Evolutionary conservation across 495 filamentous ascomycete genomes (phyloP).

Genomic region (Lasiosphaeria hispida): DNA sequence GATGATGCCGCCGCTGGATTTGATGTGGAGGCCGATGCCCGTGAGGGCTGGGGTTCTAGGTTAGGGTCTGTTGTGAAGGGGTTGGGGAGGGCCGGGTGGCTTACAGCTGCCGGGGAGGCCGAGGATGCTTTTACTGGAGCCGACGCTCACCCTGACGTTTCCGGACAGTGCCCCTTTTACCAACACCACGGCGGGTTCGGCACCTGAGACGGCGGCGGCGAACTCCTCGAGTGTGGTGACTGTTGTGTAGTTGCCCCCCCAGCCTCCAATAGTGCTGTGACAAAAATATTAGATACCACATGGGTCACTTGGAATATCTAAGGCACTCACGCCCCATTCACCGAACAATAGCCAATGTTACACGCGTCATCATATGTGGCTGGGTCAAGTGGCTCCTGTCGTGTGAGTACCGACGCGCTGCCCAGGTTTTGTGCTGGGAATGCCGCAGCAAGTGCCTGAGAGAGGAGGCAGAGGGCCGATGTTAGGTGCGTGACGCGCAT

Average conservation of each 20-base stretch:
- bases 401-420: background rate
- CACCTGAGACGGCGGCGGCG: slow-evolving; percentile 40
- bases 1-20: slow-evolving; percentile 45
- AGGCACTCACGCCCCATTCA: slow-evolving; percentile 14
- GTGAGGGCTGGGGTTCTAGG: slow-evolving; percentile 23
- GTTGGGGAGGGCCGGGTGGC: background rate
- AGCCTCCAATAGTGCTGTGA: slow-evolving; percentile 17
- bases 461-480: no score
- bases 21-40: slow-evolving; percentile 40
- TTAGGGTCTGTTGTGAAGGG: background rate
- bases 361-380: slow-evolving; percentile 20
- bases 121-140: slow-evolving; percentile 54
- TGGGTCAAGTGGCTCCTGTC: background rate
- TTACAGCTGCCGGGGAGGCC: slow-evolving; percentile 34
- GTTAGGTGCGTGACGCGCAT: no score
- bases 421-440: background rate
- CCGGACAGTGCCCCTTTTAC: slow-evolving; percentile 46
- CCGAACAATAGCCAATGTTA: slow-evolving; percentile 19
- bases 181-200: slow-evolving; percentile 45
- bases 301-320: no score
- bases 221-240: slow-evolving; percentile 52
- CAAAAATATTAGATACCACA: background rate
- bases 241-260: slow-evolving; percentile 34
- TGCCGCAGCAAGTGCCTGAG: no score
- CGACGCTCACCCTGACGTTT: slow-evolving; percentile 41